These are phyloP conservation scores for Boletus coffeatus DNA, from an alignment of 1,284 basidiomycete species.

Conservation along the genomic window DNA sequence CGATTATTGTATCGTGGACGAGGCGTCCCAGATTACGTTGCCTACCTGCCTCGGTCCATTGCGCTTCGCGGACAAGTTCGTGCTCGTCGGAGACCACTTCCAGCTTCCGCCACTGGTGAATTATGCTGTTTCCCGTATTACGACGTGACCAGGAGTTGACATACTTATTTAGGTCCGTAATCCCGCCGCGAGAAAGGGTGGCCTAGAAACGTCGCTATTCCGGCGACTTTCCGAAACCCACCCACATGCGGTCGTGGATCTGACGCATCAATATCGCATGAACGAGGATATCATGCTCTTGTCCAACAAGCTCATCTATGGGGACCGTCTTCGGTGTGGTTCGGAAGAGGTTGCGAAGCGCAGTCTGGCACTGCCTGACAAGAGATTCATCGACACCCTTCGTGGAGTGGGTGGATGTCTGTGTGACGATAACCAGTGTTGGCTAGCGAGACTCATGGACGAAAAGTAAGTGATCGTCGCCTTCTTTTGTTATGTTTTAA, in stretches of 20 bases:
- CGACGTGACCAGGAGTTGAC: not conserved
- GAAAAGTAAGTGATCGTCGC: conserved; percentile 44
- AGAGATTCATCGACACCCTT: conserved; percentile 36
- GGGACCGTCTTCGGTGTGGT: conserved; percentile 75
- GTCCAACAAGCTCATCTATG: conserved; percentile 88
- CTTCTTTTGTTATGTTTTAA: not conserved
- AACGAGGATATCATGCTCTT: conserved; percentile 94
- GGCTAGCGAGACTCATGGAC: conserved; percentile 65
- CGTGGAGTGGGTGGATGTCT: conserved; percentile 31
- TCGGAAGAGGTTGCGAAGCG: conserved; percentile 63
- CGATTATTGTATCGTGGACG: conserved; percentile 98
- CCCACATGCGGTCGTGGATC: conserved; percentile 76
- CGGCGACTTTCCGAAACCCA: conserved; percentile 83
- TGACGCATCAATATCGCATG: conserved; percentile 94
- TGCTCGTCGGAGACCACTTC: conserved; percentile 96
- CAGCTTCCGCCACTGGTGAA: conserved; percentile 90
- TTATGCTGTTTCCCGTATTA: not conserved
- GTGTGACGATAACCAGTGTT: conserved; percentile 45
- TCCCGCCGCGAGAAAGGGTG: conserved; percentile 72
- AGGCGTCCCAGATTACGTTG: conserved; percentile 96
- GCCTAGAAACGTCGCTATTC: conserved; percentile 90
- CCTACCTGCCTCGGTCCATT: conserved; percentile 94
- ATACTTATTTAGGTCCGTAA: conserved; percentile 66
- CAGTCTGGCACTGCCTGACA: conserved; percentile 50
- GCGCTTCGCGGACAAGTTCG: conserved; percentile 84